Base-by-base conservation (phyloP, 805 yeast species). In the Debaryomyces castellii region DNA sequence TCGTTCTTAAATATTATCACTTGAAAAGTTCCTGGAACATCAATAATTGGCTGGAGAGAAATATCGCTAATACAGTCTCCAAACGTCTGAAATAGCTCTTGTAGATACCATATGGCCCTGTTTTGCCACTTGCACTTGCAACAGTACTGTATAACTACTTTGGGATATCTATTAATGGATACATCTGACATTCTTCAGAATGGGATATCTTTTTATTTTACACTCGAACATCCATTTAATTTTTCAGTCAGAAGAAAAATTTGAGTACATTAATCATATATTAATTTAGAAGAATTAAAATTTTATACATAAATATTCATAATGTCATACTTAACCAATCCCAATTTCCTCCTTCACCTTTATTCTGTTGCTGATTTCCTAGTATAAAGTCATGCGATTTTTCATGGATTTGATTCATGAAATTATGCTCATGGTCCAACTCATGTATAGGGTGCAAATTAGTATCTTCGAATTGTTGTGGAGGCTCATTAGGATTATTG, bases 91-190 rank as follows among this genome's bases (percentile, higher is more conserved):
- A 89, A 66, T 1, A 90, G 68, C 63, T 89, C 97, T 60, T 87
- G 96, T 25, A 82, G 69, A 54, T 88, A 88, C 96, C 96, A 90
- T 0, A 88, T 77, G 1, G 96, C 95, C 10, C 97, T 69, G 39
- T 88, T 76, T 55, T 87, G 86, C 97, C 97, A 89, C 57, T 86
- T 85, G 71, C 97, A 89, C 58, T 78, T 80, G 32, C 86, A 85
- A 60, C 97, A 89, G 65, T 84, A 89, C 52, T 79, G 75, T 35
- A 89, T 88, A 4, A 80, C 67, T 2, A 89, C 78, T 37, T 81
- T 69, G 2, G 95, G 94, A 47, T 73, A 81, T 34, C 40, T 43
- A 24, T 40, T 39, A 11, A 42, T 12, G 2, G 11, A n/a, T 9
- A 47, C 27, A 18, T 43, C 39, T 24, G 33, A 16, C 43, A 43